These are phyloP conservation scores for Mrakia hoshinonis DNA, from an alignment of 768 basidiomycete genomes.

Conservation along the genomic window DNA sequence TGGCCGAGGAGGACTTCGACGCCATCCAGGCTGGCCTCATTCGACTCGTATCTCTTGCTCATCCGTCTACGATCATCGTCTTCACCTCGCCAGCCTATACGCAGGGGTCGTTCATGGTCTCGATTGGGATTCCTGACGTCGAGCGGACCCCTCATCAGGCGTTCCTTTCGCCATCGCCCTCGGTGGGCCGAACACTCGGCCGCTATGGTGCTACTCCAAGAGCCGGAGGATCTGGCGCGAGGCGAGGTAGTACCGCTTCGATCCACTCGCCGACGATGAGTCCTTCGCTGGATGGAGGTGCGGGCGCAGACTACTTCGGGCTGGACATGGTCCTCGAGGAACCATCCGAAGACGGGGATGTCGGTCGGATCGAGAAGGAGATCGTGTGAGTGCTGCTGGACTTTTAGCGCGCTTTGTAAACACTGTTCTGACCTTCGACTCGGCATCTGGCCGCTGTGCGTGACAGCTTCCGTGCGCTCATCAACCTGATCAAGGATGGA, in stretches of 20 bases:
- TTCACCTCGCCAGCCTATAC: neutral
- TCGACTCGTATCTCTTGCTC: neutral
- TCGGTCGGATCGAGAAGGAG: neutral
- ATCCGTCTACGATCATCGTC: too few relatives aligned
- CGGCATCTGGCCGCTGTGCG: neutral
- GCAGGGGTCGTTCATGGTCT: neutral
- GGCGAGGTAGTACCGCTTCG: neutral
- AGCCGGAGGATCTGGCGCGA: neutral
- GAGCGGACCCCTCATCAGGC: neutral
- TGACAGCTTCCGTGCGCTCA: neutral
- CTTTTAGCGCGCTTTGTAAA: too few relatives aligned
- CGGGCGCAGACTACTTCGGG: conserved; percentile 5
- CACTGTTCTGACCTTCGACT: neutral
- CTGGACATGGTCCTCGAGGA: neutral
- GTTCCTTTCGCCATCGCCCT: neutral
- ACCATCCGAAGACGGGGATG: neutral
- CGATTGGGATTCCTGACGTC: neutral
- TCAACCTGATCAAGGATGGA: neutral
- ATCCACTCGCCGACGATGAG: conserved; percentile 5
- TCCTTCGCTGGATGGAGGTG: neutral
- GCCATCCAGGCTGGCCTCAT: neutral
- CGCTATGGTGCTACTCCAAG: neutral
- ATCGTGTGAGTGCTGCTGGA: neutral
- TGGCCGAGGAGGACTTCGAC: neutral
- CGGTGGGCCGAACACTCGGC: neutral